phyloP scores from a whole-genome alignment of 331 rosid species.

The Erythrophleum ivorense region DNA sequence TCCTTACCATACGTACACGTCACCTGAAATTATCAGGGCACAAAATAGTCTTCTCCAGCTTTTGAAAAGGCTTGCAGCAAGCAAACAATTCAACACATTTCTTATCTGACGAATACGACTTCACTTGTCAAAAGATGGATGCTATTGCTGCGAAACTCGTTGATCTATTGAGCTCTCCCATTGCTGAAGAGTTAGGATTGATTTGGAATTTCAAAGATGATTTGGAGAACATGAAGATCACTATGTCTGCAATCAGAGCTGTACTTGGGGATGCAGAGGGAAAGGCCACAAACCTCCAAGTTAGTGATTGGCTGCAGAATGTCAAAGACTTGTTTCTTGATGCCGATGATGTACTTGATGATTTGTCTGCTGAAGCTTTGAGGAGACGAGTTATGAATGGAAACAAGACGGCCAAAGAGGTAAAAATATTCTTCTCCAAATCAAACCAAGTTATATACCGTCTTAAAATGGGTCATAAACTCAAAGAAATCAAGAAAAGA shows the following conservation, averaged over 20 bases:
- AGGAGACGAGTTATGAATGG: not conserved
- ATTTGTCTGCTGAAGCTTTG: not conserved
- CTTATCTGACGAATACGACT: not conserved
- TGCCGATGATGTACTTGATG: not conserved
- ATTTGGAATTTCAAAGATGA: constrained; percentile 8
- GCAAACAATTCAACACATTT: not conserved
- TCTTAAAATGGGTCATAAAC: not conserved
- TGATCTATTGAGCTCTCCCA: not conserved
- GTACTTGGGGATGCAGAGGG: not conserved
- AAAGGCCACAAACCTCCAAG: not conserved
- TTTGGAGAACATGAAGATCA: not conserved
- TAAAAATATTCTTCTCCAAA: not conserved
- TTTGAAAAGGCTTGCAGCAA: too few relatives aligned
- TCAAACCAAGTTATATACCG: not conserved
- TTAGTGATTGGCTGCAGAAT: not conserved
- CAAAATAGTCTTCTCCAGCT: not conserved
- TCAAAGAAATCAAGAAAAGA: not conserved
- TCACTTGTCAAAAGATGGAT: not conserved
- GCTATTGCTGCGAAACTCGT: not conserved
- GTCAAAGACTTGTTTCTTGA: not conserved
- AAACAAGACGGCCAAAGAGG: not conserved
- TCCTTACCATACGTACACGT: too few relatives aligned
- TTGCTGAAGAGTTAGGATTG: not conserved
- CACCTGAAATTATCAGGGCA: not conserved
- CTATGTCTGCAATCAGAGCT: not conserved